Base-by-base conservation (phyloP, 257 asterid genomes). In the Ophiorrhiza pumila region DNA sequence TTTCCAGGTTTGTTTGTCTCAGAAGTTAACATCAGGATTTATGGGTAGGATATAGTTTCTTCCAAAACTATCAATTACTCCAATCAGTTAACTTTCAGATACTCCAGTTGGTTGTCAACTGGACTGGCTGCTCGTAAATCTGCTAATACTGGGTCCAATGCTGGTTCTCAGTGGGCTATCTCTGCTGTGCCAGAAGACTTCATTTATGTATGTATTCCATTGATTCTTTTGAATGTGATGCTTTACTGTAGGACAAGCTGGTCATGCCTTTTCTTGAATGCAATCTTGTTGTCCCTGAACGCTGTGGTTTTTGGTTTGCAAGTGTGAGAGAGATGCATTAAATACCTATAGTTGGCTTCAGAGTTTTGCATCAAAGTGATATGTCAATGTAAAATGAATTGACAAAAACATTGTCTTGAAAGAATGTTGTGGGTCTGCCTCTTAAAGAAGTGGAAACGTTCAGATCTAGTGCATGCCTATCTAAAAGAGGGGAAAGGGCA, bases 111-210 rank as follows among this genome's bases (percentile, higher is more conserved):
- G 99, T 80, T 95, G 80, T 89, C 89, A 47, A 80, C 89, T 80
- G 97, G 98, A 83, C 71, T 95, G 71, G 84, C 83, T 80, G 91
- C 91, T 78, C 93, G 96, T 50, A 87, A 87, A 80, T 80, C 89
- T 75, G 91, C 90, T 66, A 87, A 80, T 71, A 67, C 82, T 34
- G 80, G 81, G 79, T 78, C 88, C 74, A 87, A 37, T 76, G 60
- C 82, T 76, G 97, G 93, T 75, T 85, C 78, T 79, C 96, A 90
- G 77, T 95, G 98, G 98, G 99, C 97, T 49, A 50, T 81, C 74
- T 86, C 97, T 79, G 95, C 98, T 83, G 73, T 85, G 68, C 84
- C 93, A n/a, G 94, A 92, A 32, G 95, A 95, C 82, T 83, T 95
- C 66, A 85, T 90, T 72, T 89, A 85, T 72, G 92, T 95, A 88